Base-by-base conservation (phyloP, 257 asterid genomes). In the Solanum clarkiae region DNA sequence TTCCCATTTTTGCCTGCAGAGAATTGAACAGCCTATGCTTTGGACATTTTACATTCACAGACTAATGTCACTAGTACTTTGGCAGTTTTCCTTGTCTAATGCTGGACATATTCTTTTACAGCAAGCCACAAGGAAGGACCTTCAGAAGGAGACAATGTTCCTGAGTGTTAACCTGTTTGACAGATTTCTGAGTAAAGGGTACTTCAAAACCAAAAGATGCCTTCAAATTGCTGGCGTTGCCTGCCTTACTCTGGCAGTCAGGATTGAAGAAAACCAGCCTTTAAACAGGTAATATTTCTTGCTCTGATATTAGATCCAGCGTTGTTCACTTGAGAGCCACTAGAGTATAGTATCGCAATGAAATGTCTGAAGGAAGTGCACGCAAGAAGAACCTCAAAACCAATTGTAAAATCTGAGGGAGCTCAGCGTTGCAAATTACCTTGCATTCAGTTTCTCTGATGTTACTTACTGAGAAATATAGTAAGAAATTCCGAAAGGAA, bases 191-290 rank as follows among this genome's bases (percentile, higher is more conserved):
- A 91, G 94, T 29, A 93, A 91, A 86, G 98, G 99, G 65, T 95
- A 92, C 94, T 97, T 97, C 91, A 88, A 84, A 89, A 89, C 86
- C 83, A 86, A 74, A 89, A 90, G 90, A 79, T 89, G 89, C 90
- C 98, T 97, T 88, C 98, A 93, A 90, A 90, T 95, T 86, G 95
- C 90, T 85, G 99, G 98, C 84, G 93, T 95, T 72, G 98, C 98
- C 22, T 97, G 99, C 90, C 97, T 97, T 89, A 91, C 95, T 72
- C 88, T 95, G 72, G 99, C 99, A 84, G 92, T 91, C 87, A 94
- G 99, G 89, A 89, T 97, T n/a, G 98, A 95, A 93, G 98, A 97
- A 92, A 97, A 93, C 84, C 99, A 97, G 88, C 98, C 98, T 16
- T 83, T 87, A 87, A 97, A 95, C 95, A 85, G 99, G 99, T 92